Conservation (phyloP, 1,284 basidiomycete species). For the Fomitopsis schrenkii region DNA sequence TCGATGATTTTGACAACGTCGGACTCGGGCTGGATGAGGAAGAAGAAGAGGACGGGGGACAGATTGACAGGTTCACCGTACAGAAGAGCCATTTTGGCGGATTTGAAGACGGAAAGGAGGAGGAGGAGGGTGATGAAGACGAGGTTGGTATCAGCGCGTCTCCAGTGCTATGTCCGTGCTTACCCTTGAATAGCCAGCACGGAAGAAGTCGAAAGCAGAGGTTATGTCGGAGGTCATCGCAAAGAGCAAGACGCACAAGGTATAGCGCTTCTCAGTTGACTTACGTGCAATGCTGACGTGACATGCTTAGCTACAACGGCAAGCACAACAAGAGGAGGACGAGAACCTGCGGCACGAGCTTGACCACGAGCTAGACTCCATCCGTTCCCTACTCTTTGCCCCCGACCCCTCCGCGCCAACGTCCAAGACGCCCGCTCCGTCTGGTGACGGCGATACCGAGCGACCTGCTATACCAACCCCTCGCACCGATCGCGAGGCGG, state of each 20-base stretch:
- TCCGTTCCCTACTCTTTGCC: conserved; percentile 74
- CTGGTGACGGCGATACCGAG: neutral
- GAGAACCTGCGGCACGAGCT: conserved; percentile 86
- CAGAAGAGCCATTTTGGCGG: conserved; percentile 81
- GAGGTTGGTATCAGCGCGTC: conserved; percentile 20
- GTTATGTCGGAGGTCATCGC: conserved; percentile 98
- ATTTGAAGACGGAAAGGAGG: conserved; percentile 68
- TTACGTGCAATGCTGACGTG: neutral
- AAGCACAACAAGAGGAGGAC: conserved; percentile 84
- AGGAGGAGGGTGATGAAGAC: conserved; percentile 49
- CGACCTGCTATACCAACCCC: neutral
- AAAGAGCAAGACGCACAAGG: conserved; percentile 95
- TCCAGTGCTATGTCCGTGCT: neutral
- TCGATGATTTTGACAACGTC: conserved; percentile 85
- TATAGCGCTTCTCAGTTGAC: conserved; percentile 23
- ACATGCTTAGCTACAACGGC: conserved; percentile 66
- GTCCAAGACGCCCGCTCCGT: neutral
- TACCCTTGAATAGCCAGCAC: conserved; percentile 50
- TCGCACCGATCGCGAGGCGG: conserved; percentile 17
- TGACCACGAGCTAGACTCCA: conserved; percentile 83
- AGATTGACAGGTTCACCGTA: conserved; percentile 66
- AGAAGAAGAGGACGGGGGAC: conserved; percentile 58
- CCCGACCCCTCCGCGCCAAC: conserved; percentile 39
- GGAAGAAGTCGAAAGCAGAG: conserved; percentile 91
- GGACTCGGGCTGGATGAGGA: conserved; percentile 74